These are phyloP conservation scores for Tylopilus orsonianus DNA, from an alignment of 1,284 basidiomycete genomes.

Conservation along the genomic window DNA sequence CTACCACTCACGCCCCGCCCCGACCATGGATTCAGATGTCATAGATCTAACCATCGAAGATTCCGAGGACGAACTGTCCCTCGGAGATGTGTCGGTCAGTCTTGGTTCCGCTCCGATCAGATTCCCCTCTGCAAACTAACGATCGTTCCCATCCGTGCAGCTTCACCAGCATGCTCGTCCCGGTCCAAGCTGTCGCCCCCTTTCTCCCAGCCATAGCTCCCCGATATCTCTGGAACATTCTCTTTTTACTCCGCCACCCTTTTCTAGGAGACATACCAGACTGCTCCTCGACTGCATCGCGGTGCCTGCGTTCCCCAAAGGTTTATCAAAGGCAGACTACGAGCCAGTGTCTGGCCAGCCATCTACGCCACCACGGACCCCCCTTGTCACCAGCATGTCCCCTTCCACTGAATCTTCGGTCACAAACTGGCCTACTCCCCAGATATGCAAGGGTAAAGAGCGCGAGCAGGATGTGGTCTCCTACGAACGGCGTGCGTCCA, in stretches of 20 bases:
- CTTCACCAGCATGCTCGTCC: neutral
- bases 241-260: conserved; percentile 34
- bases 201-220: conserved; percentile 8
- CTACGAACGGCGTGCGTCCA: neutral
- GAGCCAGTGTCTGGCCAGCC: conserved; percentile 1
- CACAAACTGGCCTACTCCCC: neutral
- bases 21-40: conserved; percentile 9
- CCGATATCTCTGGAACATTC: conserved; percentile 15
- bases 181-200: conserved; percentile 6
- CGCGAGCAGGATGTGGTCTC: conserved; percentile 11
- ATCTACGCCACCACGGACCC: neutral
- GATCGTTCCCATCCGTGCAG: neutral
- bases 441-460: conserved; percentile 25
- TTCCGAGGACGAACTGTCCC: conserved; percentile 19
- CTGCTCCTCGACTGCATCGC: conserved; percentile 18
- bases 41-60: conserved; percentile 29
- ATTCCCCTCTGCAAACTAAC: neutral
- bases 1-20: neutral
- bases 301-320: conserved; percentile 25
- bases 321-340: conserved; percentile 24
- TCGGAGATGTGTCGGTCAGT: conserved; percentile 24
- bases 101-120: conserved; percentile 1
- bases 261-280: conserved; percentile 10
- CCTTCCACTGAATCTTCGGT: neutral
- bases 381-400: neutral